These are phyloP conservation scores for Ciborinia camelliae DNA, from an alignment of 2,329 filamentous ascomycete genomes.

Conservation along the genomic window DNA sequence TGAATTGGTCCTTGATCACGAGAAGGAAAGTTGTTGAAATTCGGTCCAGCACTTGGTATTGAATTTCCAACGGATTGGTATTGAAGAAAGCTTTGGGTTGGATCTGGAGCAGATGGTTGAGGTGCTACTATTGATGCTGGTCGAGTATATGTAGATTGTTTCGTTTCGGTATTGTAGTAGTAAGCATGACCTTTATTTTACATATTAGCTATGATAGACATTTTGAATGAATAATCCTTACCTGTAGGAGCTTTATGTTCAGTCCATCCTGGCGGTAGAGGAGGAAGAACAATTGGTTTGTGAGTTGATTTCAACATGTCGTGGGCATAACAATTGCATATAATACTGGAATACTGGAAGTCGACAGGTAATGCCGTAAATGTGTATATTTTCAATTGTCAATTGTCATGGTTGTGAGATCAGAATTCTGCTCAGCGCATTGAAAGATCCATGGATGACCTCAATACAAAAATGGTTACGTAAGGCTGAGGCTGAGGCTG, in stretches of 20 bases:
- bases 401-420: background rate
- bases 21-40: conserved; percentile 34
- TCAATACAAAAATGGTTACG: background rate
- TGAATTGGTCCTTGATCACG: conserved; percentile 25
- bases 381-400: background rate
- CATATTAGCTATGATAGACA: background rate
- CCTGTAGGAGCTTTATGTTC: conserved; percentile 82
- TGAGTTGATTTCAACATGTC: conserved; percentile 77
- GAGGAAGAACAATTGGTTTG: conserved; percentile 51
- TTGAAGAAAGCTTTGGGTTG: conserved; percentile 43
- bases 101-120: conserved; percentile 28
- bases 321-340: conserved; percentile 14
- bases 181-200: conserved; percentile 62
- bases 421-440: background rate
- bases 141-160: conserved; percentile 82
- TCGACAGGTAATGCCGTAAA: background rate
- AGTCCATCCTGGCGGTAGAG: conserved; percentile 81
- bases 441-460: background rate
- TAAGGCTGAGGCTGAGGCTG: conserved; percentile 14
- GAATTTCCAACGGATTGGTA: conserved; percentile 42
- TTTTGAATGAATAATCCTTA: background rate
- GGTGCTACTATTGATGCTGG: conserved; percentile 48
- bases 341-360: background rate
- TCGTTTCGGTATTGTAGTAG: conserved; percentile 79
- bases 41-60: conserved; percentile 39